Conservation (phyloP, 805 yeast genomes). For the Spathaspora girioi region DNA sequence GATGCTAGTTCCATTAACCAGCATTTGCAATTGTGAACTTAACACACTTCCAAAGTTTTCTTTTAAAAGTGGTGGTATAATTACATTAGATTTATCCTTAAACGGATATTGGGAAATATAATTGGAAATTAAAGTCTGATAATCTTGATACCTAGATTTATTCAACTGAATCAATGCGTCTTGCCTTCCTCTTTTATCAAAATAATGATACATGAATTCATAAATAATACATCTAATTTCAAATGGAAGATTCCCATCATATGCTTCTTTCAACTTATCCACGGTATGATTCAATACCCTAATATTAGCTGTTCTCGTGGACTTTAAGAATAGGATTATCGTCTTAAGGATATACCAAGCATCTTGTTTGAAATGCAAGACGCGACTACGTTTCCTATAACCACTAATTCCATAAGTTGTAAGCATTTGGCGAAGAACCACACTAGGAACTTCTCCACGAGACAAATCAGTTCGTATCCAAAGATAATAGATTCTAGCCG, state of each 20-base stretch:
- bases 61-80: neutral
- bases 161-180: neutral
- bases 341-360: neutral
- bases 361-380: neutral
- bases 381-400: neutral
- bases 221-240: neutral
- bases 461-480: slow-evolving; percentile 26
- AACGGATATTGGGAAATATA: neutral
- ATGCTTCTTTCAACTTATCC: neutral
- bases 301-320: neutral
- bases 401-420: neutral
- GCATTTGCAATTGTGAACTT: neutral
- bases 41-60: neutral
- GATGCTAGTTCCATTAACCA: neutral
- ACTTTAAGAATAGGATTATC: neutral
- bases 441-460: slow-evolving; percentile 10
- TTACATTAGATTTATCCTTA: neutral
- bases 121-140: neutral
- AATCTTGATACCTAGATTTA: neutral
- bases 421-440: neutral
- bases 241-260: neutral
- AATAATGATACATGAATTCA: neutral
- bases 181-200: neutral
- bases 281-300: neutral
- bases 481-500: slow-evolving; percentile 26